Evolutionary conservation across 176 grass and related monocot species (phyloP), one percentile per base, ranked within the genome.

Genomic region (Oryza australiensis): DNA sequence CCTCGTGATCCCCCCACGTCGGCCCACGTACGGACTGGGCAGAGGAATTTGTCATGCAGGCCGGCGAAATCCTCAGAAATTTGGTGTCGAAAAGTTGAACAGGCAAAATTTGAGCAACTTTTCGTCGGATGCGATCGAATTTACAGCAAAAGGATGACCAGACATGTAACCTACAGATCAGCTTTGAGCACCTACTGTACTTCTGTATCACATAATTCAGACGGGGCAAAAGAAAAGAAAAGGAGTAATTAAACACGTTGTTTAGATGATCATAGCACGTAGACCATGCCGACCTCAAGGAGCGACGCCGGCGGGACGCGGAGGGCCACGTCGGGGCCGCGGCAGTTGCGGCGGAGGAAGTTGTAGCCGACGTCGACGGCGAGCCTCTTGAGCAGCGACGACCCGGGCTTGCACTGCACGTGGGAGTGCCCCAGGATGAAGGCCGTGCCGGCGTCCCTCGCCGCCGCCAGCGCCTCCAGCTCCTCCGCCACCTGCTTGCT

Each of bases 221-320:
- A 48, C 26, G 24, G 46, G 46, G 46, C 12, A 3, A 22, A 9
- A 11, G 0, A 15, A 8, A n/a, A n/a, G 12, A n/a, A 9, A 16
- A 16, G 4, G 53, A n/a, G 53, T 59, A 59, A 59, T 23, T 59
- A 34, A 22, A 2, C 15, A 13, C 20, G 73, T 29, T 15, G 26
- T 33, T 37, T 37, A 7, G 35, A 7, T 37, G 35, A 37, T 37
- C 86, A 99, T 28, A 99, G 84, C 70, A 99, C 96, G 86, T 99
- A 99, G 3, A 99, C 96, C 96, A 99, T 92, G 63, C 96, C 96
- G 29, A 99, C 96, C 90, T 99, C 96, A 4, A 99, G 89, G 42
- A 99, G 90, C 62, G 96, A 99, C 43, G 93, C 92, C 55, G 93
- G 93, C 1, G 96, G 96, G 59, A 99, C 90, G 64, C 89, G 83